Conservation (phyloP, 495 filamentous ascomycete genomes). For the Annulohypoxylon bovei region DNA sequence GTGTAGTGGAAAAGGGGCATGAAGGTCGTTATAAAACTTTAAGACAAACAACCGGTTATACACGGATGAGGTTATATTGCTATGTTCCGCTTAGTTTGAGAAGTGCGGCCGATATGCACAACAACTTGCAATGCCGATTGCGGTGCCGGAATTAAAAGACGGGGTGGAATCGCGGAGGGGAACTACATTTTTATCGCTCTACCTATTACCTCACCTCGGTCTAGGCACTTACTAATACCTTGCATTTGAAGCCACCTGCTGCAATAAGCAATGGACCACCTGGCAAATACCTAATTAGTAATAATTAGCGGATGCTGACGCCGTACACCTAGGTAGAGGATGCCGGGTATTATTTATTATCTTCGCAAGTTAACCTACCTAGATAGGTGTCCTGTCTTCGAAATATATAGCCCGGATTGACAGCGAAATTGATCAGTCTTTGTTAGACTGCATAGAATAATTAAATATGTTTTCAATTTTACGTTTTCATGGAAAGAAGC, state of each 20-base stretch:
- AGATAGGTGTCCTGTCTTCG: not conserved
- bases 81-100: not conserved
- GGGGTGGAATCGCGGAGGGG: not conserved
- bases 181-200: not conserved
- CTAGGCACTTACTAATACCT: not conserved
- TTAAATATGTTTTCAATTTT: not conserved
- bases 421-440: not conserved
- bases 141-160: constrained; percentile 10
- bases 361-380: not conserved
- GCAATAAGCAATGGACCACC: not conserved
- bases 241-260: not conserved
- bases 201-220: not conserved
- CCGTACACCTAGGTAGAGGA: not conserved
- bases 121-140: constrained; percentile 2
- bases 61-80: not conserved
- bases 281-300: not conserved
- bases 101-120: not conserved
- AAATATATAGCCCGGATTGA: not conserved
- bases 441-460: not conserved
- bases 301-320: not conserved
- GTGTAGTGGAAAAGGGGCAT: constrained; percentile 1
- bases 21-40: constrained; percentile 12
- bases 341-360: not conserved
- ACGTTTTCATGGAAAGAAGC: not conserved
- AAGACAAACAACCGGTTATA: constrained; percentile 21